phyloP scores from a whole-genome alignment of 148 eudicot genomes.

The Gaultheria prostrata region DNA sequence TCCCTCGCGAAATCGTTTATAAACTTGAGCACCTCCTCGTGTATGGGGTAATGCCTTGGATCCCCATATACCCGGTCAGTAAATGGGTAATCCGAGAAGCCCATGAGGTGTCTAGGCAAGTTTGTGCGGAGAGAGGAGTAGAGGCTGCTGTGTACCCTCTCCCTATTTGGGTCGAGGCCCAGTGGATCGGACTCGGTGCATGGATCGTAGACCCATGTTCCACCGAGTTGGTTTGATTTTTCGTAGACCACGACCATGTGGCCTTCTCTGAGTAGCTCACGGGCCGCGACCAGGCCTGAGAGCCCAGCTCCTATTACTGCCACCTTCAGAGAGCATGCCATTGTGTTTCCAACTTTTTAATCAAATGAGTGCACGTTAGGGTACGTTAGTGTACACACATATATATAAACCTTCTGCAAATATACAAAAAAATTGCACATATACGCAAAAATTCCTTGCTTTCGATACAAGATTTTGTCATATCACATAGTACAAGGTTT shows the following conservation, averaged over 20 bases:
- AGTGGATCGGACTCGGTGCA: constrained; percentile 33
- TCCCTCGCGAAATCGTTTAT: constrained; percentile 29
- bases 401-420: too few relatives aligned
- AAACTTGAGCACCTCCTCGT: constrained; percentile 38
- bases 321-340: constrained; percentile 28
- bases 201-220: constrained; percentile 39
- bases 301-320: constrained; percentile 48
- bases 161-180: constrained; percentile 27
- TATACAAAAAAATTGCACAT: too few relatives aligned
- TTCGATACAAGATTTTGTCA: too few relatives aligned
- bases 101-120: constrained; percentile 34
- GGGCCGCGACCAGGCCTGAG: constrained; percentile 30
- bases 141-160: constrained; percentile 26
- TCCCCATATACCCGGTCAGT: constrained; percentile 18
- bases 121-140: constrained; percentile 42
- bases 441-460: too few relatives aligned
- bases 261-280: constrained; percentile 35
- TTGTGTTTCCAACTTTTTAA: neutral
- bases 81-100: constrained; percentile 38
- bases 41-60: constrained; percentile 33
- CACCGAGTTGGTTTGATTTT: constrained; percentile 29
- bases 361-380: too few relatives aligned
- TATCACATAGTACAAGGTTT: too few relatives aligned
- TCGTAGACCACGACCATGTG: constrained; percentile 37
- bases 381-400: too few relatives aligned